Evolutionary conservation across 352 stramenopile genomes (phyloP), one percentile per base, ranked within the genome.

Genomic region (Detonula confervacea): DNA sequence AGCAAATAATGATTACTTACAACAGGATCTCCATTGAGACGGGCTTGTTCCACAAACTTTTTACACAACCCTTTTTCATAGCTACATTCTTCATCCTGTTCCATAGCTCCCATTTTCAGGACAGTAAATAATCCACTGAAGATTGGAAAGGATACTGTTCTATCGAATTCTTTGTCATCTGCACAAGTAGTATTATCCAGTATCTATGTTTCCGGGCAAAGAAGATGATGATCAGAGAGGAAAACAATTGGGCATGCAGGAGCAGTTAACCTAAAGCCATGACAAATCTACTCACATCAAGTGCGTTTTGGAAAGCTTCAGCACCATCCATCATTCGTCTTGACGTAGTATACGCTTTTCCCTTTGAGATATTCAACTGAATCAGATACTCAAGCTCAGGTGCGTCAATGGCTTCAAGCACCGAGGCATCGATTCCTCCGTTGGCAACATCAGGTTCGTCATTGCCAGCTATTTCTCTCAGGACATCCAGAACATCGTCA

Each of bases 21-120:
- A n/a, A 91, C 59, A 25, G 72, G 77, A 61, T 91, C 73, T 24
- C 73, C 74, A 62, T 86, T 76, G 9, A 80, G 66, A 16, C 62
- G 75, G n/a, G 85, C 77, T 77, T 89, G 70, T 6, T 79, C 54
- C 6, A 91, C 67, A 82, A 92, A 90, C 24, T 70, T 76, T 42
- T 65, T 84, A 46, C 25, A 82, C 35, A 80, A 72, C 11, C 71
- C 64, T 68, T 86, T 82, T 59, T 81, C 78, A 37, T 82, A 86
- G 20, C 33, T 68, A 12, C 71, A 84, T 60, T 81, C 56, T 9
- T 35, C 55, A 65, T 87, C 73, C 68, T 87, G 66, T 51, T 78
- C 24, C 59, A 84, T 87, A n/a, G 77, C 60, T 7, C 79, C 77
- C 39, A 80, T 76, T 44, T 87, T 84, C 9, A 91, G 47, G 20